Percentiles rank a stretch among this genome's conserved stretches.
Evolutionary conservation across 805 yeast species (phyloP).

Genomic region (Saccharomyces jurei): DNA sequence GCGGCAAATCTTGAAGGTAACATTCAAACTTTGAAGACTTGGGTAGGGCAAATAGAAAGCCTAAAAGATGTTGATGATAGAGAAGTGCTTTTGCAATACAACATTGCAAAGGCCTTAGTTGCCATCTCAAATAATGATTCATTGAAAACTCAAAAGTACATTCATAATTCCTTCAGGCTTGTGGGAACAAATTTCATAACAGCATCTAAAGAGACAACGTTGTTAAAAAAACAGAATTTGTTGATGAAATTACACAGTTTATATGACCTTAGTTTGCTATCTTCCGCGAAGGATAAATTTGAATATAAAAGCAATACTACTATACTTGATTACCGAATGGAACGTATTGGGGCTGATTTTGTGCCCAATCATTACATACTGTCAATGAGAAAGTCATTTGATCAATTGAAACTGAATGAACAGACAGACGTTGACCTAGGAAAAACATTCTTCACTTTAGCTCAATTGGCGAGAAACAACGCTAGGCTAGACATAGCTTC

Average conservation of each 20-base stretch:
- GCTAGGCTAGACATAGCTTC: conserved; percentile 68
- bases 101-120: conserved; percentile 56
- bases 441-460: conserved; percentile 48
- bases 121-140: conserved; percentile 34
- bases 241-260: conserved; percentile 53
- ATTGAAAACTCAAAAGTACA: conserved; percentile 31
- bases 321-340: conserved; percentile 21
- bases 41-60: conserved; percentile 52
- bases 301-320: conserved; percentile 11
- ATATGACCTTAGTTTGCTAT: conserved; percentile 44
- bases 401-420: conserved; percentile 21
- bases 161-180: conserved; percentile 44
- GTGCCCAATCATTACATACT: conserved; percentile 52
- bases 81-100: conserved; percentile 47
- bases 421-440: conserved; percentile 31
- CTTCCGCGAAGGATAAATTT: conserved; percentile 13
- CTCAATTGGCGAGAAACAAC: conserved; percentile 59
- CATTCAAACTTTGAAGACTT: conserved; percentile 39
- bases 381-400: conserved; percentile 49
- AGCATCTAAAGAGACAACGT: conserved; percentile 41
- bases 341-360: conserved; percentile 43
- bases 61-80: conserved; percentile 40
- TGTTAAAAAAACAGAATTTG: conserved; percentile 40
- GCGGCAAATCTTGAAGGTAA: conserved; percentile 66
- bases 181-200: conserved; percentile 55